Conservation (phyloP, 805 yeast genomes). For the Candida namnaoensis region DNA sequence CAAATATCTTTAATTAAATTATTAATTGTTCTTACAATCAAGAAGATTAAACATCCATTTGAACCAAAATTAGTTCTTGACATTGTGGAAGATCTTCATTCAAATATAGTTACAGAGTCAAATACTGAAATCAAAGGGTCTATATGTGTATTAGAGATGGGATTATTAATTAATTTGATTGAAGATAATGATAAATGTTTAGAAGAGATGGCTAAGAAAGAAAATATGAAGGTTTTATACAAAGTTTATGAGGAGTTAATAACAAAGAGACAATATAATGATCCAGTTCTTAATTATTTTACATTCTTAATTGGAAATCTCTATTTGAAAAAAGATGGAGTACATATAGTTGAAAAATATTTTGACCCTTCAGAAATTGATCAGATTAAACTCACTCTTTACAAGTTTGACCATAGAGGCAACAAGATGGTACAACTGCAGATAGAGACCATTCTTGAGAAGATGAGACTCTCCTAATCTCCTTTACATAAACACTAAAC, state of each 20-base stretch:
- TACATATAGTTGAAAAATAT: neutral
- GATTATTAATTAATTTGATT: conserved; percentile 12
- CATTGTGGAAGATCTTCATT: no score
- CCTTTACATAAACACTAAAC: no score
- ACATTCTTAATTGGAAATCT: conserved; percentile 11
- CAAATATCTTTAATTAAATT: conserved; percentile 7
- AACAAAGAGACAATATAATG: neutral
- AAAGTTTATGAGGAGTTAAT: conserved; percentile 1
- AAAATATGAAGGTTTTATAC: conserved; percentile 3
- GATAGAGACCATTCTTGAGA: neutral
- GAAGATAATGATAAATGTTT: conserved; percentile 6
- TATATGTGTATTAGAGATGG: conserved; percentile 10
- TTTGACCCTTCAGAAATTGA: conserved; percentile 11
- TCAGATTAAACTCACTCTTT: conserved; percentile 5
- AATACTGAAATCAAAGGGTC: conserved; percentile 3
- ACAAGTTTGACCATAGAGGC: conserved; percentile 8
- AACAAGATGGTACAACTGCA: neutral
- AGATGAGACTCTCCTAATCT: neutral
- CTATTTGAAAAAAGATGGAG: conserved; percentile 1
- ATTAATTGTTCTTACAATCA: conserved; percentile 9
- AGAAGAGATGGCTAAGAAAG: neutral
- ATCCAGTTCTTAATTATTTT: conserved; percentile 5
- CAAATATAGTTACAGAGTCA: neutral
- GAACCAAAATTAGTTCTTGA: neutral
- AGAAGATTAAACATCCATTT: conserved; percentile 3